These are phyloP conservation scores for Amphicarpaea edgeworthii DNA, from an alignment of 306 rosid species.

Conservation along the genomic window DNA sequence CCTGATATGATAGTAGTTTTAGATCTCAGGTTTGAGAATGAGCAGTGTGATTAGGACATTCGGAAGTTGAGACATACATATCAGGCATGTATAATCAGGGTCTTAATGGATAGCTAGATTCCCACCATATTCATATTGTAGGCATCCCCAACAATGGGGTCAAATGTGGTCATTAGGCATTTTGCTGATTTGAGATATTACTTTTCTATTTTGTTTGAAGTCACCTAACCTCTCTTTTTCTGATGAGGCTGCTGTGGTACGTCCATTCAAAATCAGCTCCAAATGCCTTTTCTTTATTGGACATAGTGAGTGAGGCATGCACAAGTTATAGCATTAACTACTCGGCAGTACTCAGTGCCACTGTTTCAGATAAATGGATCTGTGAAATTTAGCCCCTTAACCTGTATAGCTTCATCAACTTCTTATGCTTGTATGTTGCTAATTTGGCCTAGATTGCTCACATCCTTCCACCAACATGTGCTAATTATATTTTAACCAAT, in stretches of 20 bases:
- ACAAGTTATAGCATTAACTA: conserved; percentile 38
- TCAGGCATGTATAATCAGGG: not conserved
- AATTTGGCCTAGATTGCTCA: conserved; percentile 42
- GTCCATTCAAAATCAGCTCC: conserved; percentile 49
- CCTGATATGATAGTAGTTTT: conserved; percentile 15
- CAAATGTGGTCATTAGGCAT: conserved; percentile 38
- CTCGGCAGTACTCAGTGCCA: conserved; percentile 5
- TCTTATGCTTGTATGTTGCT: conserved; percentile 53
- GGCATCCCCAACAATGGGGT: conserved; percentile 26
- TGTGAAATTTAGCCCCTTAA: conserved; percentile 43
- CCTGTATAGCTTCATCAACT: conserved; percentile 46
- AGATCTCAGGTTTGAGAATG: not conserved
- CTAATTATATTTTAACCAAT: conserved; percentile 33
- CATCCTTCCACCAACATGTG: conserved; percentile 47
- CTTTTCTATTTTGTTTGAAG: conserved; percentile 44
- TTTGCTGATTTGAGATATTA: conserved; percentile 33
- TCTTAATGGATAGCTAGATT: conserved; percentile 1
- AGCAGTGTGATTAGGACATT: not conserved
- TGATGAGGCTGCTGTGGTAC: conserved; percentile 30
- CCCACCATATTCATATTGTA: conserved; percentile 31
- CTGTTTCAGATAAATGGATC: conserved; percentile 43
- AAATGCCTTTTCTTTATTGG: conserved; percentile 48
- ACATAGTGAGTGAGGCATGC: conserved; percentile 48
- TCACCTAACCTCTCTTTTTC: conserved; percentile 45
- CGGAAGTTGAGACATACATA: not conserved